Conservation (phyloP, 1,284 basidiomycete genomes). For the Sphagnurus paluster region DNA sequence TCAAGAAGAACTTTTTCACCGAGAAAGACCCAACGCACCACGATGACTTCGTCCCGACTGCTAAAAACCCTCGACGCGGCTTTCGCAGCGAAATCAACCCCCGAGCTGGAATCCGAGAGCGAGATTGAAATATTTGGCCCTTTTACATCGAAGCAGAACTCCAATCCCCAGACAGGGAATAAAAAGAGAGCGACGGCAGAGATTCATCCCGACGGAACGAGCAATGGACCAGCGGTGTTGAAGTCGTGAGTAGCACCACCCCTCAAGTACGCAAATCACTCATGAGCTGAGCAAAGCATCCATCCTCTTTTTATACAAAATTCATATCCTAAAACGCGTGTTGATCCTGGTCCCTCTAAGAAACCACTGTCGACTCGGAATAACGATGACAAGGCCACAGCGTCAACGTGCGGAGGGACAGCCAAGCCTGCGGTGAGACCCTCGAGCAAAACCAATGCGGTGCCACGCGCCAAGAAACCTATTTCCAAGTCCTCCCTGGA, state of each 20-base stretch:
- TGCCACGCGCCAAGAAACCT: background rate
- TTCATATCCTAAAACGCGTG: background rate
- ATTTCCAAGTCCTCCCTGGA: background rate
- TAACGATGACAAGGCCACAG: too few species aligned
- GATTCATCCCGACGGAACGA: background rate
- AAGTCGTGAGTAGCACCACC: constrained; percentile 4
- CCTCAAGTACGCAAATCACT: background rate
- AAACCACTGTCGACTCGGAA: background rate
- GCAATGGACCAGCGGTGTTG: background rate
- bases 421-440: background rate
- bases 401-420: background rate
- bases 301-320: constrained; percentile 6
- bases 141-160: background rate
- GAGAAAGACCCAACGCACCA: too few species aligned
- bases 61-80: too few species aligned
- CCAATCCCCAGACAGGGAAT: background rate
- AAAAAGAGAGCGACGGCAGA: background rate
- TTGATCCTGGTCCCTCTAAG: background rate
- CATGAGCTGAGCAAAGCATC: background rate
- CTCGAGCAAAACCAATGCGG: too few species aligned
- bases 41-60: too few species aligned
- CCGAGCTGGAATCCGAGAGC: constrained; percentile 1
- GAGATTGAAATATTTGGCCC: constrained; percentile 15
- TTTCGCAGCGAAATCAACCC: too few species aligned
- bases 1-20: too few species aligned